These are phyloP conservation scores for Colletotrichum lini DNA, from an alignment of 2,329 filamentous ascomycete species.

Conservation along the genomic window DNA sequence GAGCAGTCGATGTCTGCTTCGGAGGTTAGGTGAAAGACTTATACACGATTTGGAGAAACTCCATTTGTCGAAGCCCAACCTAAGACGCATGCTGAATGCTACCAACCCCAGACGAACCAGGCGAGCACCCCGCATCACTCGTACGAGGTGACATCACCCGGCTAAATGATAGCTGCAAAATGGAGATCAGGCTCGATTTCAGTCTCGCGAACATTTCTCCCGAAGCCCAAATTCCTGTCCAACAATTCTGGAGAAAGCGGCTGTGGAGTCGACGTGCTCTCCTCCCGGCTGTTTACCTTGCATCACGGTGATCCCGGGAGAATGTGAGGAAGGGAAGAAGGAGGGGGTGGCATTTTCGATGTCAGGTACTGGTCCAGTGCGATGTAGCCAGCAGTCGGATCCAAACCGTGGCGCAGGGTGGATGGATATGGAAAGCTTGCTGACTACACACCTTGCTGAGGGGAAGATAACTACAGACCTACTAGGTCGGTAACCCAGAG, in stretches of 20 bases:
- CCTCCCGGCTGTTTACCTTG: background rate
- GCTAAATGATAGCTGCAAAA: conserved; percentile 16
- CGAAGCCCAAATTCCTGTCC: background rate
- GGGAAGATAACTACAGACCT: background rate
- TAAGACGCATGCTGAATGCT: background rate
- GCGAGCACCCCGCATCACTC: conserved; percentile 15
- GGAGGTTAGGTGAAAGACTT: background rate
- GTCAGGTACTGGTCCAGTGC: background rate
- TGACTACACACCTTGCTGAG: background rate
- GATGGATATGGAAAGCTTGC: background rate
- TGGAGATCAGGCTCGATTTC: background rate
- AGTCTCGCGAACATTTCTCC: background rate
- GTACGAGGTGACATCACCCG: conserved; percentile 16
- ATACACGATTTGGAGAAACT: background rate
- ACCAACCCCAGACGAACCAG: background rate
- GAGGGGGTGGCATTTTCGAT: background rate
- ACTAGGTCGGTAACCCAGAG: background rate
- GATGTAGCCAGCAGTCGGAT: background rate
- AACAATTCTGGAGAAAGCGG: background rate
- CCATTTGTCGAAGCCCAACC: background rate
- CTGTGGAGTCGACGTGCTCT: background rate
- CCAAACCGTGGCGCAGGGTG: too few species aligned
- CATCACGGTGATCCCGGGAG: background rate
- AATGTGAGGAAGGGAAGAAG: background rate
- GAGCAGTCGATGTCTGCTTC: background rate